Percentiles rank a stretch among this genome's conserved stretches.
Evolutionary conservation across 2,329 filamentous ascomycete species (phyloP).

Genomic region (Scytalidium sp.): DNA sequence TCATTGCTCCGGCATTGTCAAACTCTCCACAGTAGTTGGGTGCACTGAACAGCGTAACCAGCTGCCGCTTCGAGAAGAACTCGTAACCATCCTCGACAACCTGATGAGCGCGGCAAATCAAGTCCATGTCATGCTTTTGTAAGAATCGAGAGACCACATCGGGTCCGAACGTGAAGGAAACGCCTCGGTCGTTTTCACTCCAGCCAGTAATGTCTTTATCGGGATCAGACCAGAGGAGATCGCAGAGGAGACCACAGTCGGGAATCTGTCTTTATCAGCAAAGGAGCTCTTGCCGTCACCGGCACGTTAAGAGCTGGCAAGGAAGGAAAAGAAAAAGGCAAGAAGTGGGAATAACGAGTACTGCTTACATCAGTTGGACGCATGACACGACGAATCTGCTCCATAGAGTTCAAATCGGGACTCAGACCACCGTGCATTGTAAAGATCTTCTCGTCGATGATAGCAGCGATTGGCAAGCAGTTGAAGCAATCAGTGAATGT

Average conservation of each 20-base stretch:
- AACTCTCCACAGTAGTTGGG: conserved; percentile 99
- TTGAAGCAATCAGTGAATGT: conserved; percentile 99
- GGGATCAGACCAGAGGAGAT: conserved; percentile 97
- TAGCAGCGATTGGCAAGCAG: conserved; percentile 94
- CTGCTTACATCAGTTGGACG: conserved; percentile 89
- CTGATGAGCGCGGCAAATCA: conserved; percentile 98
- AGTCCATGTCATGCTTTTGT: conserved; percentile 99
- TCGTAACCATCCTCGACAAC: conserved; percentile 99
- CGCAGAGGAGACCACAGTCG: conserved; percentile 94
- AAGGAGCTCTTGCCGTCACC: conserved; percentile 26
- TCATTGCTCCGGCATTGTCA: conserved; percentile 99
- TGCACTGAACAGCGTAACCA: conserved; percentile 96
- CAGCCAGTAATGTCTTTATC: conserved; percentile 99
- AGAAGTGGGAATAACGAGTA: conserved; percentile 23
- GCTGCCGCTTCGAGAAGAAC: conserved; percentile 97
- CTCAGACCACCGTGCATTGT: conserved; percentile 98
- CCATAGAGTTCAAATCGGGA: conserved; percentile 98
- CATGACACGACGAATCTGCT: conserved; percentile 99
- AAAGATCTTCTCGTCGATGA: conserved; percentile 99
- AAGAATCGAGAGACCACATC: conserved; percentile 97
- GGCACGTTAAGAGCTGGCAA: conserved; percentile 22
- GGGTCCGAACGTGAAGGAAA: conserved; percentile 97
- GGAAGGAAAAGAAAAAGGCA: conserved; percentile 11
- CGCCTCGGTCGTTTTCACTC: conserved; percentile 98
- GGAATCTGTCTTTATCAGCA: conserved; percentile 68